phyloP scores from a whole-genome alignment of 441 rosid species.

The Croton setiger region DNA sequence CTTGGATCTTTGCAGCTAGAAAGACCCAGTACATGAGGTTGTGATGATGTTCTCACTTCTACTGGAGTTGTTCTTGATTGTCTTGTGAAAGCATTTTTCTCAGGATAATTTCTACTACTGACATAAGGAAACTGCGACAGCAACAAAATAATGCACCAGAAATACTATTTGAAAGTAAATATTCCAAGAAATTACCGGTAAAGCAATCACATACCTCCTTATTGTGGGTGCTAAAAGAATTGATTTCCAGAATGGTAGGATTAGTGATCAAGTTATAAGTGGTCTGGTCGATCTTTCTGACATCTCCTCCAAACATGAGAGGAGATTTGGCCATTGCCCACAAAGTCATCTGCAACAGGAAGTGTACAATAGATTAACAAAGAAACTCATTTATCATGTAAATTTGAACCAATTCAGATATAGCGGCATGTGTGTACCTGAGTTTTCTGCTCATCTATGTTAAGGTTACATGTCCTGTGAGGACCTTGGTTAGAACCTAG shows the following conservation, averaged over 20 bases:
- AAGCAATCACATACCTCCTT: conserved; percentile 49
- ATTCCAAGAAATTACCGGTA: conserved; percentile 6
- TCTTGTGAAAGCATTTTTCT: conserved; percentile 15
- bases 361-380: conserved; percentile 14
- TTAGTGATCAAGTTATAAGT: conserved; percentile 70
- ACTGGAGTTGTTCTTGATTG: conserved; percentile 14
- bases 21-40: conserved; percentile 43
- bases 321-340: conserved; percentile 97
- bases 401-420: conserved; percentile 1
- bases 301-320: conserved; percentile 95
- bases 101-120: conserved; percentile 26
- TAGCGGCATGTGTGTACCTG: conserved; percentile 42
- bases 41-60: conserved; percentile 22
- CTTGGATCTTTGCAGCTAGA: conserved; percentile 66
- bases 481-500: conserved; percentile 78
- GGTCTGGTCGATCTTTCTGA: conserved; percentile 58
- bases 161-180: conserved; percentile 4
- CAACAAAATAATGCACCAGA: conserved; percentile 8
- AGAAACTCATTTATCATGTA: conserved; percentile 8
- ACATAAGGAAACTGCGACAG: conserved; percentile 59
- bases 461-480: conserved; percentile 65
- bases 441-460: conserved; percentile 63
- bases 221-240: conserved; percentile 66
- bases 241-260: conserved; percentile 69
- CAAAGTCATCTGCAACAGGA: conserved; percentile 67